A percentile compares a stretch with the other conserved stretches of the same genome.
phyloP scores from a whole-genome alignment of 257 asterid species.

The Solanum gandarillasii region DNA sequence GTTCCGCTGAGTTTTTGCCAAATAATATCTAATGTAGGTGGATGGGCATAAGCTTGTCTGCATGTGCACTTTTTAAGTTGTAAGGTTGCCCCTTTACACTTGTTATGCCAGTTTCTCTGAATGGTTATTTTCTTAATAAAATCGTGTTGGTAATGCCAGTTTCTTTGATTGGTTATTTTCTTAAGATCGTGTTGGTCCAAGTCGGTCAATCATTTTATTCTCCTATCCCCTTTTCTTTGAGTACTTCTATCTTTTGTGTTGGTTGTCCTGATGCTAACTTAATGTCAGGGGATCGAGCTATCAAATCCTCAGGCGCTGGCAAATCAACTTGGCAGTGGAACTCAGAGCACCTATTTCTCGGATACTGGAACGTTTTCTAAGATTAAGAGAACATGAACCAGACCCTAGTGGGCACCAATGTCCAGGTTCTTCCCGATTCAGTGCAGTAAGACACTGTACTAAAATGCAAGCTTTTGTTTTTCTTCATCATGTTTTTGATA shows the following conservation, averaged over 20 bases:
- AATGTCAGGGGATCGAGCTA: conserved; percentile 81
- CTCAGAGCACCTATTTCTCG: conserved; percentile 87
- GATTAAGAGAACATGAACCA: conserved; percentile 55
- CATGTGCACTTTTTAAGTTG: not conserved
- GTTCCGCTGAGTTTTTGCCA: not conserved
- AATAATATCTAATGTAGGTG: not conserved
- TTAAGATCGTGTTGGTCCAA: too few species aligned
- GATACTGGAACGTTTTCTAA: conserved; percentile 88
- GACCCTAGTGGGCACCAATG: not conserved
- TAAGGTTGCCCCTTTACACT: not conserved
- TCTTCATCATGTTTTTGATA: not conserved
- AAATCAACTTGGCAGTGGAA: conserved; percentile 75
- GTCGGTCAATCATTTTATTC: too few species aligned
- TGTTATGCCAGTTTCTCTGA: not conserved
- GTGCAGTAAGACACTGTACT: not conserved
- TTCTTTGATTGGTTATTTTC: too few species aligned
- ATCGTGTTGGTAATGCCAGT: too few species aligned
- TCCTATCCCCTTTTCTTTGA: too few species aligned
- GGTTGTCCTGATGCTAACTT: not conserved
- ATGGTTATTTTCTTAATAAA: not conserved
- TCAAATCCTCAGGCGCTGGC: conserved; percentile 79
- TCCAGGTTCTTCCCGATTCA: not conserved
- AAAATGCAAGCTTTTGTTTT: not conserved
- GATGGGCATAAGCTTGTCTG: not conserved
- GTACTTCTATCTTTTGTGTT: not conserved